Evolutionary conservation across 2,329 filamentous ascomycete genomes (phyloP).

Genomic region (Mycosphaerelloides madeirae): DNA sequence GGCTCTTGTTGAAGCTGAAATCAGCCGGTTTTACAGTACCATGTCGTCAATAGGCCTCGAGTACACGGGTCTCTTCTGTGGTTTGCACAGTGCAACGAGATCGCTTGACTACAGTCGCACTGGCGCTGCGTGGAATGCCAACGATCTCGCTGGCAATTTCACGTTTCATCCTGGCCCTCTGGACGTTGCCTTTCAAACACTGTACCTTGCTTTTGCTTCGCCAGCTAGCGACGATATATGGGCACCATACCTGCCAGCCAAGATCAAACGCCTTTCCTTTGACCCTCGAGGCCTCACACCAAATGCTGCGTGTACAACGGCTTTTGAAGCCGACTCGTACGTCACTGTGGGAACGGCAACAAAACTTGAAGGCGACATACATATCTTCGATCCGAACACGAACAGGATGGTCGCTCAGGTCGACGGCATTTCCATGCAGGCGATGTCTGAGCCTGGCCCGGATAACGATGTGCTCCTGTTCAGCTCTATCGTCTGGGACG

Average conservation of each 20-base stretch:
- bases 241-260: constrained; percentile 15
- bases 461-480: constrained; percentile 15
- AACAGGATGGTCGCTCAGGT: constrained; percentile 10
- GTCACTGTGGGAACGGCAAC: constrained; percentile 15
- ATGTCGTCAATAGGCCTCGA: constrained; percentile 18
- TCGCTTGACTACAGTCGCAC: constrained; percentile 15
- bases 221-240: constrained; percentile 21
- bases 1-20: constrained; percentile 18
- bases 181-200: constrained; percentile 32
- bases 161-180: constrained; percentile 29
- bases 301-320: constrained; percentile 20
- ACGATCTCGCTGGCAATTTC: constrained; percentile 14
- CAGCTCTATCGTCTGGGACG: constrained; percentile 12
- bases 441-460: constrained; percentile 11
- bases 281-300: constrained; percentile 15
- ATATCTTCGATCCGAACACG: constrained; percentile 21
- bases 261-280: constrained; percentile 14
- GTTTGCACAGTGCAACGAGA: constrained; percentile 14
- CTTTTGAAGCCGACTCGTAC: constrained; percentile 18
- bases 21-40: constrained; percentile 15
- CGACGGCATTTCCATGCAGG: constrained; percentile 19
- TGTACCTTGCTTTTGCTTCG: constrained; percentile 28
- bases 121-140: constrained; percentile 13
- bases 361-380: constrained; percentile 17
- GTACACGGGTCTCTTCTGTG: constrained; percentile 16